Evolutionary conservation across 2,329 filamentous ascomycete genomes (phyloP).

Genomic region (Penicillium expansum): DNA sequence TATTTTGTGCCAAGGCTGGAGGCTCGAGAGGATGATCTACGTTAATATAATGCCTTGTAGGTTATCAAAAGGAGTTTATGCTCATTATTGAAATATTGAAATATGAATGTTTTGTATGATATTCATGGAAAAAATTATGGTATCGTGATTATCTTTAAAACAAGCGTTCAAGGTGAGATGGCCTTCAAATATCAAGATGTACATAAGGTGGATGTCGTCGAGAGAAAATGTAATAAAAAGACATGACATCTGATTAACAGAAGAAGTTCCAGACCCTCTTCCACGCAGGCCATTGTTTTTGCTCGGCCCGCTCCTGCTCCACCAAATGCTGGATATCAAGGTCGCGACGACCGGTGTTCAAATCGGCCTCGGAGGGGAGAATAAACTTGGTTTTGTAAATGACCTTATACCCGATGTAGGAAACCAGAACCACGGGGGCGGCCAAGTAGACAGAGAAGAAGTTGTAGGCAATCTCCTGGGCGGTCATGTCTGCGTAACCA

Average conservation of each 20-base stretch:
- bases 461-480: conserved; percentile 52
- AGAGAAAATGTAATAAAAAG: background rate
- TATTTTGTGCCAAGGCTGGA: conserved; percentile 22
- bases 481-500: conserved; percentile 49
- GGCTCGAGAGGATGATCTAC: conserved; percentile 12
- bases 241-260: conserved; percentile 50
- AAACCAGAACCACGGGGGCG: conserved; percentile 53
- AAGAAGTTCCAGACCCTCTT: conserved; percentile 72
- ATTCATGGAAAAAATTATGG: conserved; percentile 2
- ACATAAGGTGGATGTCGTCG: background rate
- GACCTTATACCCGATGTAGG: conserved; percentile 74
- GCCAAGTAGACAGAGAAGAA: conserved; percentile 68
- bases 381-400: conserved; percentile 68
- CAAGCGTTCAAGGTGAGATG: background rate
- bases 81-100: background rate
- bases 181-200: background rate
- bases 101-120: background rate
- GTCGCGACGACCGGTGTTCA: conserved; percentile 80
- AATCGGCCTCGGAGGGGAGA: conserved; percentile 71
- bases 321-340: conserved; percentile 76
- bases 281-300: conserved; percentile 68
- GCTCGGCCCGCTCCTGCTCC: conserved; percentile 75
- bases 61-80: background rate
- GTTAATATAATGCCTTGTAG: background rate
- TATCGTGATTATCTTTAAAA: conserved; percentile 1